Evolutionary conservation across 1,139 yeast species (phyloP), one percentile per base, ranked within the genome.

Genomic region (Suhomyces taliae): DNA sequence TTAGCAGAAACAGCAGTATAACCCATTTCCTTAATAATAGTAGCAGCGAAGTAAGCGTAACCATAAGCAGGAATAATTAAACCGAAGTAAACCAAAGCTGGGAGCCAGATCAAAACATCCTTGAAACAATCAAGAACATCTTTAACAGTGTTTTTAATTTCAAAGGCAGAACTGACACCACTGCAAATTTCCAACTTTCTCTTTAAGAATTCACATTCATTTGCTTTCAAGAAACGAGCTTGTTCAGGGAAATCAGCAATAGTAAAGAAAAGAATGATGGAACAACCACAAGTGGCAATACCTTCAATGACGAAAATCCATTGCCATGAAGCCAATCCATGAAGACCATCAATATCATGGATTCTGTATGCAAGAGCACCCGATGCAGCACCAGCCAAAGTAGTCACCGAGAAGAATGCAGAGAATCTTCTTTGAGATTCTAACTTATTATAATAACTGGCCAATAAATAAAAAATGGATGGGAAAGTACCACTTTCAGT

Each of bases 241-340:
- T 81, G 67, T 57, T 72, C 76, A 0, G 79, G 79, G 66, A 74
- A 74, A 62, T 88, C 93, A 10, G 95, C 85, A 53, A 88, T 75
- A 36, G 77, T 65, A 60, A 85, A 84, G 65, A 67, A 87, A 49
- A 87, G 72, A n/a, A 85, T 50, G 34, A 84, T 51, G 0, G 80
- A 79, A 49, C 79, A 74, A 32, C 83, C 85, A 37, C 79, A 77
- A 27, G 95, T 87, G 56, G 85, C 70, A 6, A 83, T 71, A 46
- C 93, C 93, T 61, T 87, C 93, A 53, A 87, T 77, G 53, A 86
- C 78, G 63, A 82, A 87, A 50, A 87, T 73, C 87, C 89, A 86
- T 64, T 82, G 75, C 93, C 91, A 86, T n/a, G 86, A 72, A 14
- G 64, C 57, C 35, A 77, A 56, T 4, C 77, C 78, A 41, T 62